These are phyloP conservation scores for Fusarium oligoseptatum DNA, from an alignment of 2,329 filamentous ascomycete genomes.

Conservation along the genomic window DNA sequence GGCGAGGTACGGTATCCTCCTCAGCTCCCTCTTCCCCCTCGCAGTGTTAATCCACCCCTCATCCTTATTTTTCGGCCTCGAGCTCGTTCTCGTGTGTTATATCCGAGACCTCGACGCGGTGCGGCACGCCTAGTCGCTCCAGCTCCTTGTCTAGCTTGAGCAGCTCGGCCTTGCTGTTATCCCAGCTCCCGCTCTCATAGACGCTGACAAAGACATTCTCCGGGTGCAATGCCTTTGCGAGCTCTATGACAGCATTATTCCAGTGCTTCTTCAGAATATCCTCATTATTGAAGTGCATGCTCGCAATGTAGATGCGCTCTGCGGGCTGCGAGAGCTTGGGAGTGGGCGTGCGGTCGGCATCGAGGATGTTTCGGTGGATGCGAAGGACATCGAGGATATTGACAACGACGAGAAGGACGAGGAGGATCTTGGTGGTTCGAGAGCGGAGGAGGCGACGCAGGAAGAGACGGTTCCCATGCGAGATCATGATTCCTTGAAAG, in stretches of 20 bases:
- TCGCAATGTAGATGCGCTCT: slow-evolving; percentile 74
- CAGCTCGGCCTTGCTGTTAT: slow-evolving; percentile 74
- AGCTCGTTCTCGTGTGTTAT: slow-evolving; percentile 71
- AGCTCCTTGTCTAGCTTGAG: slow-evolving; percentile 68
- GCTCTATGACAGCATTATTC: slow-evolving; percentile 69
- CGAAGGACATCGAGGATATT: slow-evolving; percentile 57
- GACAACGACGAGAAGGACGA: slow-evolving; percentile 53
- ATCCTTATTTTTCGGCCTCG: slow-evolving; percentile 55
- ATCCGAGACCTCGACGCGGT: slow-evolving; percentile 69
- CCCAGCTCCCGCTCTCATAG: slow-evolving; percentile 77
- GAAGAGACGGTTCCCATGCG: slow-evolving; percentile 50
- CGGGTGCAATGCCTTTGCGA: slow-evolving; percentile 69
- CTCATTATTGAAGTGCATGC: slow-evolving; percentile 78
- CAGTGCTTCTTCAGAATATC: slow-evolving; percentile 71
- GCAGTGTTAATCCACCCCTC: slow-evolving; percentile 76
- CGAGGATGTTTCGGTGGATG: slow-evolving; percentile 52
- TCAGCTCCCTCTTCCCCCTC: slow-evolving; percentile 65
- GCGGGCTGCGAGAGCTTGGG: slow-evolving; percentile 46
- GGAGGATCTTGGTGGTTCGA: slow-evolving; percentile 51
- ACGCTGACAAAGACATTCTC: slow-evolving; percentile 77
- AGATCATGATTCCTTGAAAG: slow-evolving; percentile 47
- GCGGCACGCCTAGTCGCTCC: slow-evolving; percentile 63
- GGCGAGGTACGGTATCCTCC: slow-evolving; percentile 78
- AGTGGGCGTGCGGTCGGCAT: slow-evolving; percentile 43
- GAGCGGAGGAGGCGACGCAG: slow-evolving; percentile 55